Conservation (phyloP, 345 rosid genomes). For the Xanthoceras sorbifolium region DNA sequence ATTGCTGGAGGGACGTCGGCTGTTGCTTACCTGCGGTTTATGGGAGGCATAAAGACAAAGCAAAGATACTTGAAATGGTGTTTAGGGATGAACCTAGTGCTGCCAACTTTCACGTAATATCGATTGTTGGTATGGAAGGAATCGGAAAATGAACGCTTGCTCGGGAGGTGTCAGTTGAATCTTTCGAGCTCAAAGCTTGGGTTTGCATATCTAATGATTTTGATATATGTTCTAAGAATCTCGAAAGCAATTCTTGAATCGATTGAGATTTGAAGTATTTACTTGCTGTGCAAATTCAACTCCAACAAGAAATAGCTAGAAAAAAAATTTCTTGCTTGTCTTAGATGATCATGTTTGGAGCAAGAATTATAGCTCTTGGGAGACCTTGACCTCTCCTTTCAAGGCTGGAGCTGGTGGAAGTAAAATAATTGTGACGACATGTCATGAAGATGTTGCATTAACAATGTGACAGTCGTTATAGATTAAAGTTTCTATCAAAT, state of each 20-base stretch:
- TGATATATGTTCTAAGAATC: too few relatives aligned
- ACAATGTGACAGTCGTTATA: not conserved
- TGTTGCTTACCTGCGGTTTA: not conserved
- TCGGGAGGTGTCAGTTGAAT: too few relatives aligned
- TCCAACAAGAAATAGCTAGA: not conserved
- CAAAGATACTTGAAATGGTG: too few relatives aligned
- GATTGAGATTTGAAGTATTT: not conserved
- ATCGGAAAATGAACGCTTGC: not conserved
- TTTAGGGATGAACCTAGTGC: too few relatives aligned
- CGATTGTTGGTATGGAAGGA: not conserved
- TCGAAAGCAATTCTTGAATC: too few relatives aligned
- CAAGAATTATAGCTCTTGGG: not conserved
- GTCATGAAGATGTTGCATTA: not conserved
- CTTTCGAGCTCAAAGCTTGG: too few relatives aligned
- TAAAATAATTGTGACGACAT: not conserved
- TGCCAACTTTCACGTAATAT: too few relatives aligned
- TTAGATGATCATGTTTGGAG: not conserved
- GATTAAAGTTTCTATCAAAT: not conserved
- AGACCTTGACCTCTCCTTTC: not conserved
- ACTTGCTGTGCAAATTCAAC: not conserved
- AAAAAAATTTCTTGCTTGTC: not conserved
- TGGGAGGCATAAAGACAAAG: rapidly evolving
- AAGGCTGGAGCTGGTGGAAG: not conserved
- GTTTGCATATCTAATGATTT: not conserved
- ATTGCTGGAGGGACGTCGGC: not conserved